These are phyloP conservation scores for Colletotrichum somersetense DNA, from an alignment of 2,329 filamentous ascomycete genomes.

Conservation along the genomic window DNA sequence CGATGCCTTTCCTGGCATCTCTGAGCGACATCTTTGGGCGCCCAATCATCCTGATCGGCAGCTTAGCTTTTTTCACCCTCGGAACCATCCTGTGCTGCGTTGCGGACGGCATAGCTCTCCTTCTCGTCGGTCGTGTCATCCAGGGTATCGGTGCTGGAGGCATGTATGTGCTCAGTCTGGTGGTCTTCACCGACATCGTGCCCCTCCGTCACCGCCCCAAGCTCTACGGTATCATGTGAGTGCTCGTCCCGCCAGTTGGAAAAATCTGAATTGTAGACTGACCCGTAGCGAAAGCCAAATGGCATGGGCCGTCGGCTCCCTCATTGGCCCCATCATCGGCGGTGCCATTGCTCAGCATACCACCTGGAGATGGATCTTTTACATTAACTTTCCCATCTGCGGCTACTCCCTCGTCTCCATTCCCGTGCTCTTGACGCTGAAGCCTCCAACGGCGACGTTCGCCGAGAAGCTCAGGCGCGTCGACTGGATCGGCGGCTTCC, in stretches of 20 bases:
- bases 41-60: constrained; percentile 50
- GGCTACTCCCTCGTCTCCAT: constrained; percentile 55
- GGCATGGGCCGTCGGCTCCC: constrained; percentile 56
- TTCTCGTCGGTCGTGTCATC: constrained; percentile 54
- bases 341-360: constrained; percentile 52
- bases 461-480: constrained; percentile 53
- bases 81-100: constrained; percentile 57
- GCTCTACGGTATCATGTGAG: constrained; percentile 55
- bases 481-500: constrained; percentile 60
- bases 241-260: background rate
- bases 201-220: constrained; percentile 57
- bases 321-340: constrained; percentile 56
- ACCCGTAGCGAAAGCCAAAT: constrained; percentile 44
- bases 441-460: constrained; percentile 49
- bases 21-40: constrained; percentile 53
- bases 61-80: constrained; percentile 56
- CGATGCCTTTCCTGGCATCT: constrained; percentile 50
- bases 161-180: constrained; percentile 55
- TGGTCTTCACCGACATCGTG: constrained; percentile 58
- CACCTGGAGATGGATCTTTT: constrained; percentile 64
- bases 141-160: constrained; percentile 58
- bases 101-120: constrained; percentile 49
- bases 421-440: constrained; percentile 57
- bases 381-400: constrained; percentile 60
- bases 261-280: background rate